phyloP scores from a whole-genome alignment of 768 basidiomycete species.

The Coprinellus micaceus region DNA sequence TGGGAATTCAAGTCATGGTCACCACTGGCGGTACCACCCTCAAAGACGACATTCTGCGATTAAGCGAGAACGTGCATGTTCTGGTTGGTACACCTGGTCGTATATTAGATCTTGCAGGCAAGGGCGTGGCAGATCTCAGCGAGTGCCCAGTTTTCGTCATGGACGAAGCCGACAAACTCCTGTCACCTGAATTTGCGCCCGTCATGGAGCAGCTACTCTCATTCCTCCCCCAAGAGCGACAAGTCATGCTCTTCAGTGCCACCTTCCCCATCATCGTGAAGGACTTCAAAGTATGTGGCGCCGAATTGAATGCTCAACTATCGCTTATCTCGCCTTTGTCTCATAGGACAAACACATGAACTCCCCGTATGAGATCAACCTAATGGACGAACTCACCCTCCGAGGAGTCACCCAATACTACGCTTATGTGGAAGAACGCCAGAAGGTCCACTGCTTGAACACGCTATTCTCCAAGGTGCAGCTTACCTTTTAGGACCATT shows the following conservation, averaged over 20 bases:
- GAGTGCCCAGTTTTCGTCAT: slow-evolving; percentile 97
- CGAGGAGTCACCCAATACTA: slow-evolving; percentile 99
- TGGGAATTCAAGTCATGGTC: slow-evolving; percentile 96
- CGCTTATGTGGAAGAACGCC: slow-evolving; percentile 97
- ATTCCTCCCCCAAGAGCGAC: slow-evolving; percentile 78
- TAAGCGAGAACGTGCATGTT: slow-evolving; percentile 88
- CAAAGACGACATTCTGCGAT: slow-evolving; percentile 94
- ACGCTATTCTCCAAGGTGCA: slow-evolving; percentile 96
- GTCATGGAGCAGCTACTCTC: slow-evolving; percentile 95
- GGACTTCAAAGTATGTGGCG: slow-evolving; percentile 84
- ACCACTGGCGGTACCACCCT: slow-evolving; percentile 97
- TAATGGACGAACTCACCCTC: slow-evolving; percentile 99
- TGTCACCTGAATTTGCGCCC: slow-evolving; percentile 95
- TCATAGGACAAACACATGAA: slow-evolving; percentile 92
- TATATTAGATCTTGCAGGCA: slow-evolving; percentile 91
- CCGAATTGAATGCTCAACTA: not conserved
- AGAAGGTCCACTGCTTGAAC: slow-evolving; percentile 99
- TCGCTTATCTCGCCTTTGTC: slow-evolving; percentile 1
- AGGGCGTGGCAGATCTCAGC: slow-evolving; percentile 88
- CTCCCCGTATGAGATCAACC: slow-evolving; percentile 94
- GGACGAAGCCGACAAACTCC: slow-evolving; percentile 98
- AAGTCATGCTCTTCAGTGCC: slow-evolving; percentile 99
- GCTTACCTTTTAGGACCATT: slow-evolving; percentile 1
- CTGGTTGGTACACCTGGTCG: slow-evolving; percentile 97
- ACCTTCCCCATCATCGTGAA: slow-evolving; percentile 99